Percentiles rank a stretch among this genome's conserved stretches.
Evolutionary conservation across 306 rosid genomes (phyloP).

Genomic region (Malus sieversii): DNA sequence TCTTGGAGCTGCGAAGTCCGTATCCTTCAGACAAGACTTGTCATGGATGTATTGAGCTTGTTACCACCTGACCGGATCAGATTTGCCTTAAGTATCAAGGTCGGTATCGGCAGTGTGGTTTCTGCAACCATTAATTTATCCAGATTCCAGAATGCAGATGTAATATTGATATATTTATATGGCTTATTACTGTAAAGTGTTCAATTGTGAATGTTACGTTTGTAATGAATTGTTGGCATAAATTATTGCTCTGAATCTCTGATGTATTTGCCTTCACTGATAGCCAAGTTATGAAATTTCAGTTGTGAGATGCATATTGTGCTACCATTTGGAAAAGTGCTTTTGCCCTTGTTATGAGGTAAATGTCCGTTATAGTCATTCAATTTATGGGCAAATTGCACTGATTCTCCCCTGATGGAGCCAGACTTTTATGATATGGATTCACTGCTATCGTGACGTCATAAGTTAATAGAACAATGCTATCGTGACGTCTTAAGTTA

Average conservation of each 20-base stretch:
- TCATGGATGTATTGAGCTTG: constrained; percentile 73
- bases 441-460: too few relatives aligned
- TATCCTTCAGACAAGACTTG: constrained; percentile 69
- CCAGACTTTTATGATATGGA: too few relatives aligned
- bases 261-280: not conserved
- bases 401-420: too few relatives aligned
- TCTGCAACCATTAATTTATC: constrained; percentile 7
- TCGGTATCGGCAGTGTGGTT: not conserved
- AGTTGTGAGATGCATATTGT: not conserved
- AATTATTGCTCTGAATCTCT: not conserved
- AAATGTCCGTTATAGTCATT: too few relatives aligned
- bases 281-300: not conserved
- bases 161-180: not conserved
- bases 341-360: too few relatives aligned
- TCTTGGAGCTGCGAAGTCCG: constrained; percentile 60
- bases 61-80: not conserved
- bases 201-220: not conserved
- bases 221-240: not conserved
- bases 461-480: too few relatives aligned
- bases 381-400: too few relatives aligned
- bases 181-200: not conserved
- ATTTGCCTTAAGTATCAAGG: not conserved
- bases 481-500: too few relatives aligned
- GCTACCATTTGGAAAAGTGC: not conserved
- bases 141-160: too few relatives aligned